phyloP scores from a whole-genome alignment of 1,284 basidiomycete species.

The Polyporus tsugae region DNA sequence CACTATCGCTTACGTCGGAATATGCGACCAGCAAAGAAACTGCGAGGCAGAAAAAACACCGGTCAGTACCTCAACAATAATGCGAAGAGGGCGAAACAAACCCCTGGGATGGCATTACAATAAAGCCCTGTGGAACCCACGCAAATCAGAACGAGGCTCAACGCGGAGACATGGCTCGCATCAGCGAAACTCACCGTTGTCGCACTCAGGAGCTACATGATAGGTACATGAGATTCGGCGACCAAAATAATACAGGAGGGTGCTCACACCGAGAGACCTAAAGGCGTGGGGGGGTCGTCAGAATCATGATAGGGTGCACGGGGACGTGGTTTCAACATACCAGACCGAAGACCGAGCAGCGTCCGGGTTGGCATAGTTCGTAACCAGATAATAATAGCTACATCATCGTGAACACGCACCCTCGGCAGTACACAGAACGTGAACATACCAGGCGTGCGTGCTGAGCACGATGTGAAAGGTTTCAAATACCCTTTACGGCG shows the following conservation, averaged over 20 bases:
- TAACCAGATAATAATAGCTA: constrained; percentile 13
- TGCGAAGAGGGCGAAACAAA: not conserved
- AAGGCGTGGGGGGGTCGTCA: too few species aligned
- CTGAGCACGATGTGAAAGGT: constrained; percentile 18
- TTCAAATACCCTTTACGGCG: constrained; percentile 11
- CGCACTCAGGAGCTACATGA: not conserved
- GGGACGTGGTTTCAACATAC: too few species aligned
- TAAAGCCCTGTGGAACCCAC: not conserved
- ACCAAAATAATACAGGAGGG: too few species aligned
- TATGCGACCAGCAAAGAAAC: constrained; percentile 22
- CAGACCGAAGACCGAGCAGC: too few species aligned
- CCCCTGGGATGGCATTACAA: not conserved
- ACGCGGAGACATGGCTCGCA: not conserved
- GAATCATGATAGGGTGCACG: too few species aligned
- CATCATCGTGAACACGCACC: not conserved
- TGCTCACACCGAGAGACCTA: too few species aligned
- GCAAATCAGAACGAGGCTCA: not conserved
- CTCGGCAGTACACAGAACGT: too few species aligned
- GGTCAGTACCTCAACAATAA: not conserved
- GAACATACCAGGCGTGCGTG: constrained; percentile 15
- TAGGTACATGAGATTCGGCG: too few species aligned
- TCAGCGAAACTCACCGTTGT: not conserved
- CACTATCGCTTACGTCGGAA: constrained; percentile 13
- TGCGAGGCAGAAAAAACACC: not conserved
- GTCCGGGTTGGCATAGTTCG: not conserved